Base-by-base conservation (phyloP, 306 rosid species). In the Dalbergia oliveri region DNA sequence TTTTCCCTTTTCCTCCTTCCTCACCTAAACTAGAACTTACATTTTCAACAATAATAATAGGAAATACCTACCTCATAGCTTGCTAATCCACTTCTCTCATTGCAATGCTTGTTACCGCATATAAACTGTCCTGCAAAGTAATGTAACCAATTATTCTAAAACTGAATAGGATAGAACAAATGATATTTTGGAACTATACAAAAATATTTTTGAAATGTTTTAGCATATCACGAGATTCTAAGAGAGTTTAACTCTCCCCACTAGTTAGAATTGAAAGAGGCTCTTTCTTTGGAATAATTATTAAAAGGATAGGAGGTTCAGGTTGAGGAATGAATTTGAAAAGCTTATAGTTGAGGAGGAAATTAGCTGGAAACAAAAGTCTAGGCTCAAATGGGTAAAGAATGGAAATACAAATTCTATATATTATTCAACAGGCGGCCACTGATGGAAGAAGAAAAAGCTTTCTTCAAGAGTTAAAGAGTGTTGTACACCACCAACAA, bases 91-190 rank as follows among this genome's bases (percentile, higher is more conserved):
- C 81, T 89, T 80, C 88, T 94, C 77, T 83, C 90, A 73, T 91
- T 69, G 35, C 99, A 94, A 83, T 91, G 94, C 83, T 89, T 91
- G 89, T 90, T 93, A 45, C 97, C 97, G 56, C 99, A 93, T 69
- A 89, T 78, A 80, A 90, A 89, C 87, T 93, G 99, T 79, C 99
- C 99, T 93, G 95, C 78, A 84, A 85, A 79, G 81, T 86, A 66
- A 41, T 14, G 10, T 68, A 79, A 69, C 51, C 67, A 66, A 82
- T 77, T 75, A 68, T 54, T 66, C 61, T 61, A 76, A 82, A 67
- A 66, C 68, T 21, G 23, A 21, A 21, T 21, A 21, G 23, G 23
- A 78, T 57, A 14, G 61, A 49, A 37, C 16, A 54, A 61, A 58
- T 19, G 45, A 56, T 19, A 76, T 33, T 45, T 23, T 73, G 53